A percentile compares a stretch with the other conserved stretches of the same genome.
These are phyloP conservation scores for Malassezia furfur DNA, from an alignment of 1,284 basidiomycete species.

Conservation along the genomic window DNA sequence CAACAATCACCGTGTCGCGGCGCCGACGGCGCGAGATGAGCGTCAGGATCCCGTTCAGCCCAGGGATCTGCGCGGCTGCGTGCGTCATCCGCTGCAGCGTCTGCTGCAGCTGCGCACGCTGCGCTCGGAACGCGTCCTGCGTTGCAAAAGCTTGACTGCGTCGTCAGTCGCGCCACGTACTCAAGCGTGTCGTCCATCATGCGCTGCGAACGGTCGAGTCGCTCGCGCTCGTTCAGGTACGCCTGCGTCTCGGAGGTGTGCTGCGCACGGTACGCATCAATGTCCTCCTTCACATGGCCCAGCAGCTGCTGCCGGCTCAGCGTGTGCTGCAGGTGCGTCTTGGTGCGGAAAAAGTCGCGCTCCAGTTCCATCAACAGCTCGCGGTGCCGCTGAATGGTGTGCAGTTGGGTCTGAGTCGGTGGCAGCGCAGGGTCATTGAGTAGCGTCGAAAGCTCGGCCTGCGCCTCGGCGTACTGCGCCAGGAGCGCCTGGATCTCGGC, in stretches of 20 bases:
- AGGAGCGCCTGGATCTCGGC: slow-evolving; percentile 73
- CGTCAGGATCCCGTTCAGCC: slow-evolving; percentile 76
- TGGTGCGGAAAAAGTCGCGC: slow-evolving; percentile 55
- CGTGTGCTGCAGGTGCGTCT: slow-evolving; percentile 58
- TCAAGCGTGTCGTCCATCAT: slow-evolving; percentile 89
- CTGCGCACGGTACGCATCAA: slow-evolving; percentile 67
- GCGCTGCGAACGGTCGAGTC: slow-evolving; percentile 80
- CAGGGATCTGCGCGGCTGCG: slow-evolving; percentile 69
- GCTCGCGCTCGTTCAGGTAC: slow-evolving; percentile 71
- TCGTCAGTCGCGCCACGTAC: slow-evolving; percentile 50
- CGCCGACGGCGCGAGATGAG: slow-evolving; percentile 86
- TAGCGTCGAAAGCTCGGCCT: slow-evolving; percentile 53
- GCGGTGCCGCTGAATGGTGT: slow-evolving; percentile 77
- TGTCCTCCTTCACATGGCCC: slow-evolving; percentile 85
- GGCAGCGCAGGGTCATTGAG: slow-evolving; percentile 64
- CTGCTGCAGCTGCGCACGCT: slow-evolving; percentile 63
- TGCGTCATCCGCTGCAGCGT: slow-evolving; percentile 71
- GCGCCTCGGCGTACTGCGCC: slow-evolving; percentile 26
- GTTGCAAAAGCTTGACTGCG: slow-evolving; percentile 92
- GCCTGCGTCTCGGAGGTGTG: slow-evolving; percentile 71
- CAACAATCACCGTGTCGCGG: slow-evolving; percentile 81
- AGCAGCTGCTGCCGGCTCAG: slow-evolving; percentile 77
- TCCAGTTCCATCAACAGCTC: slow-evolving; percentile 81
- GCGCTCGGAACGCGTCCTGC: slow-evolving; percentile 80
- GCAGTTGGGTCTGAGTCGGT: slow-evolving; percentile 71